Evolutionary conservation across 2,329 filamentous ascomycete genomes (phyloP).

Genomic region (Chaetomiaceae sp.): DNA sequence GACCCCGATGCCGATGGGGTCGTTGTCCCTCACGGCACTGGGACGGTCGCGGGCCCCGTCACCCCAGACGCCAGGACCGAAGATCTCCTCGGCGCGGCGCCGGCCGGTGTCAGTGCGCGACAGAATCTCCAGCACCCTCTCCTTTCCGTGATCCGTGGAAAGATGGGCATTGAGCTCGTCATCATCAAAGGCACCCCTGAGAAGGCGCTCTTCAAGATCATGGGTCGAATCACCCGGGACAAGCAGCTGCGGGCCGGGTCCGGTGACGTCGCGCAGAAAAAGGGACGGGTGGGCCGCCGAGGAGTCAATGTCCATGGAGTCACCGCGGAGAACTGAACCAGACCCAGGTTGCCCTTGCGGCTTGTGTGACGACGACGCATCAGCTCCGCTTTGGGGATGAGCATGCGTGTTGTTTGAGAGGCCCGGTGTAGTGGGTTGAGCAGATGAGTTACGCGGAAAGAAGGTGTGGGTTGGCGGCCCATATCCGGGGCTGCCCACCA

Average conservation of each 20-base stretch:
- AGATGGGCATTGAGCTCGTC: slow-evolving; percentile 45
- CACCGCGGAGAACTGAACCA: slow-evolving; percentile 29
- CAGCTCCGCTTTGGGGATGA: slow-evolving; percentile 33
- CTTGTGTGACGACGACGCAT: slow-evolving; percentile 33
- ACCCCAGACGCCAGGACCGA: slow-evolving; percentile 47
- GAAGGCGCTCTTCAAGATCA: slow-evolving; percentile 48
- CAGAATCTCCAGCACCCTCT: slow-evolving; percentile 50
- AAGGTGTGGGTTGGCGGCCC: slow-evolving; percentile 32
- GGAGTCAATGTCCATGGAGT: slow-evolving; percentile 39
- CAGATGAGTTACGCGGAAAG: slow-evolving; percentile 33
- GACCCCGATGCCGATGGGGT: slow-evolving; percentile 28
- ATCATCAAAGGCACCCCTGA: slow-evolving; percentile 37
- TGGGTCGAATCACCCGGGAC: slow-evolving; percentile 38
- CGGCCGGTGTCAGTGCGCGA: slow-evolving; percentile 47
- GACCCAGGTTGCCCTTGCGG: slow-evolving; percentile 28
- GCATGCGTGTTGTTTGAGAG: slow-evolving; percentile 33
- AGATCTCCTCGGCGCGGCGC: slow-evolving; percentile 48
- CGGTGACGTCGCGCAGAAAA: slow-evolving; percentile 36
- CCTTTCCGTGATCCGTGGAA: slow-evolving; percentile 41
- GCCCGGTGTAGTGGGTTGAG: slow-evolving; percentile 37
- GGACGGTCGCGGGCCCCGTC: slow-evolving; percentile 13
- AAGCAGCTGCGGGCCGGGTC: slow-evolving; percentile 41
- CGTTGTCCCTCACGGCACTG: slow-evolving; percentile 20
- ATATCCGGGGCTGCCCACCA: slow-evolving; percentile 35
- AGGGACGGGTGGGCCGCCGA: slow-evolving; percentile 41